Conservation (phyloP, 2,329 filamentous ascomycete genomes). For the Escovopsis sp. region DNA sequence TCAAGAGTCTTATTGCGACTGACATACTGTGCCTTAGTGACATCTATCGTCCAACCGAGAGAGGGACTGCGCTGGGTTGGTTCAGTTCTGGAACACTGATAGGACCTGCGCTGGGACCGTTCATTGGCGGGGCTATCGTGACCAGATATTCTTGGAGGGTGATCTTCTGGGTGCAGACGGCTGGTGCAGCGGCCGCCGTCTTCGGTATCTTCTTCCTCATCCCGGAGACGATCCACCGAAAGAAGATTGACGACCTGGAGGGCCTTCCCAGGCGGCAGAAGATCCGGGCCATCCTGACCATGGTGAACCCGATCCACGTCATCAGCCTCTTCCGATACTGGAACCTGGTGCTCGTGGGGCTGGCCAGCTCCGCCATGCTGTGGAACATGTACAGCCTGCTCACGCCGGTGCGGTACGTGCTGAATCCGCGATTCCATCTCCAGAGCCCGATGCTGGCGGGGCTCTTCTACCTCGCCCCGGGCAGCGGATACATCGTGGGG, state of each 20-base stretch:
- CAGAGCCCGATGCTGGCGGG: constrained; percentile 50
- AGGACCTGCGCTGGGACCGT: constrained; percentile 54
- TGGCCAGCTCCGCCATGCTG: constrained; percentile 47
- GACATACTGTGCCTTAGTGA: constrained; percentile 23
- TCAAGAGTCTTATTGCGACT: not conserved
- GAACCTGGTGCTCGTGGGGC: constrained; percentile 44
- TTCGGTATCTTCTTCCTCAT: constrained; percentile 49
- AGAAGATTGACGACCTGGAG: constrained; percentile 44
- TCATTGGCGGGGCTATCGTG: constrained; percentile 62
- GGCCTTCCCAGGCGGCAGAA: constrained; percentile 35
- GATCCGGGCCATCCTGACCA: constrained; percentile 37
- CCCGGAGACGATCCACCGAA: constrained; percentile 57
- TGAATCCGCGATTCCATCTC: constrained; percentile 59
- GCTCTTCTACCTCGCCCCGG: constrained; percentile 61
- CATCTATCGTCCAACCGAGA: constrained; percentile 48
- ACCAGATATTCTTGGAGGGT: constrained; percentile 58
- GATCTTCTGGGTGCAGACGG: constrained; percentile 66
- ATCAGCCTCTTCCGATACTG: constrained; percentile 50
- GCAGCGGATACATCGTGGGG: constrained; percentile 51
- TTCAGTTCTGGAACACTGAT: constrained; percentile 57
- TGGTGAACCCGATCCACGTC: constrained; percentile 52
- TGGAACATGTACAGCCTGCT: constrained; percentile 55
- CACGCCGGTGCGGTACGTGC: constrained; percentile 54
- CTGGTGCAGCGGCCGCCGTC: constrained; percentile 43
- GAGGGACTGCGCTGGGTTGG: constrained; percentile 59